These are phyloP conservation scores for Penicillium simplicissimum DNA, from an alignment of 495 filamentous ascomycete genomes.

Conservation along the genomic window DNA sequence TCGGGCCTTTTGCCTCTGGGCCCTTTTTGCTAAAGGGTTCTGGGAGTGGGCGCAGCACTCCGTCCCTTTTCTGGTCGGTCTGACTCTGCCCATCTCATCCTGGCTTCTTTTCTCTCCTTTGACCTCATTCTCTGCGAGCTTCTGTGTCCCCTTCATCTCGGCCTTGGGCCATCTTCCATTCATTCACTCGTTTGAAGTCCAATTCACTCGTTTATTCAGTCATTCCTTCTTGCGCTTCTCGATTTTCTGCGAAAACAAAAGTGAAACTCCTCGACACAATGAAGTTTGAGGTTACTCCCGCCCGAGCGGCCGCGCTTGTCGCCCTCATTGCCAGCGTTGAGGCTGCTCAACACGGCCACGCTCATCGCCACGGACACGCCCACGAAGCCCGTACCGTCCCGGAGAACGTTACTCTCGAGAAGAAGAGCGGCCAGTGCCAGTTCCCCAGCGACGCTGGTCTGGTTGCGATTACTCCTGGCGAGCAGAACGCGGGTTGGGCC, in stretches of 20 bases:
- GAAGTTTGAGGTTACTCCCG: slow-evolving; percentile 35
- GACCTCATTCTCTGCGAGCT: slow-evolving; percentile 32
- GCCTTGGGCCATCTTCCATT: slow-evolving; percentile 25
- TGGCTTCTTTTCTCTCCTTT: slow-evolving; percentile 24
- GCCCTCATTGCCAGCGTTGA: slow-evolving; percentile 57
- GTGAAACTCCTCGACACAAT: slow-evolving; percentile 25
- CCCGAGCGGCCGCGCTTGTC: slow-evolving; percentile 52
- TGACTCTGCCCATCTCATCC: slow-evolving; percentile 16
- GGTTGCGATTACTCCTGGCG: slow-evolving; percentile 64
- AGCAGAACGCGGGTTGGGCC: slow-evolving; percentile 74
- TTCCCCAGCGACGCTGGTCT: slow-evolving; percentile 70
- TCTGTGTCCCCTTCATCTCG: slow-evolving; percentile 25
- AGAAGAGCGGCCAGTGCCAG: slow-evolving; percentile 55
- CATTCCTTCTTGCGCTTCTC: slow-evolving; percentile 23
- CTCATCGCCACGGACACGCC: slow-evolving; percentile 28
- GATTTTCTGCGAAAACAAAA: background rate
- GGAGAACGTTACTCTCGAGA: slow-evolving; percentile 31
- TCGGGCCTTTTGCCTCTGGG: slow-evolving; percentile 5
- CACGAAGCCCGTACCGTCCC: slow-evolving; percentile 25
- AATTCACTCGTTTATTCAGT: slow-evolving; percentile 25
- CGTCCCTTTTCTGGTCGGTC: slow-evolving; percentile 25
- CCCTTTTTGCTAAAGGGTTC: background rate
- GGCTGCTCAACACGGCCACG: slow-evolving; percentile 40
- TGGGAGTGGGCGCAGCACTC: slow-evolving; percentile 11
- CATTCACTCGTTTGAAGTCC: slow-evolving; percentile 22